phyloP scores from a whole-genome alignment of 2,329 filamentous ascomycete genomes.

The Cladosporium sp. region DNA sequence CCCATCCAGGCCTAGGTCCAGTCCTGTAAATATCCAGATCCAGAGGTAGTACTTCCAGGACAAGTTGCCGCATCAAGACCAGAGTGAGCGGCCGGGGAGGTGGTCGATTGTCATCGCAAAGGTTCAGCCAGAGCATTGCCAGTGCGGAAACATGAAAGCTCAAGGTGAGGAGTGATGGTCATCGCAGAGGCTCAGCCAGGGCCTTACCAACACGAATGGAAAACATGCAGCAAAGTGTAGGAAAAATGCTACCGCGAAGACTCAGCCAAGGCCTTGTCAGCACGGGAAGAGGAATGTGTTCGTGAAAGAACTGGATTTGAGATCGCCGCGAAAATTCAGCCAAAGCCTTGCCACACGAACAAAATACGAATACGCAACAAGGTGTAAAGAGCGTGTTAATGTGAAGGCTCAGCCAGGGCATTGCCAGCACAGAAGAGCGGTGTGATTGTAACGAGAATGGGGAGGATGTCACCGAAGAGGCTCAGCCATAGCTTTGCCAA shows the following conservation, averaged over 20 bases:
- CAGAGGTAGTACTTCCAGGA: neutral
- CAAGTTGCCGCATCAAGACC: neutral
- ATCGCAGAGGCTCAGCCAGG: neutral
- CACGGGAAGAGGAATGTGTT: neutral
- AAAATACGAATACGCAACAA: neutral
- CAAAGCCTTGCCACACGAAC: neutral
- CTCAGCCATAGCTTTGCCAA: neutral
- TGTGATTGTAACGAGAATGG: neutral
- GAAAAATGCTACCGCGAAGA: neutral
- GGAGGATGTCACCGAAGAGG: neutral
- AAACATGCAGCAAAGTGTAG: neutral
- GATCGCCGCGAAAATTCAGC: neutral
- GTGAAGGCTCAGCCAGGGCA: neutral
- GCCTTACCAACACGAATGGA: neutral
- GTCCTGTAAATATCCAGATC: neutral
- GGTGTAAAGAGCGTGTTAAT: neutral
- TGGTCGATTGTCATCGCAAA: neutral
- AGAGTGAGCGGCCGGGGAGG: too few species aligned
- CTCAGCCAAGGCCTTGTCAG: neutral
- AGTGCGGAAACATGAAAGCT: neutral
- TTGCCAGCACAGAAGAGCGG: neutral
- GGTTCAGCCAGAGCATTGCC: slow-evolving; percentile 1
- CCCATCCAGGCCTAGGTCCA: neutral
- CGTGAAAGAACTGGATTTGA: neutral
- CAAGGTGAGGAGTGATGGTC: neutral